Evolutionary conservation across 495 filamentous ascomycete species (phyloP), one percentile per base, ranked within the genome.

Genomic region (Bacidia gigantensis): DNA sequence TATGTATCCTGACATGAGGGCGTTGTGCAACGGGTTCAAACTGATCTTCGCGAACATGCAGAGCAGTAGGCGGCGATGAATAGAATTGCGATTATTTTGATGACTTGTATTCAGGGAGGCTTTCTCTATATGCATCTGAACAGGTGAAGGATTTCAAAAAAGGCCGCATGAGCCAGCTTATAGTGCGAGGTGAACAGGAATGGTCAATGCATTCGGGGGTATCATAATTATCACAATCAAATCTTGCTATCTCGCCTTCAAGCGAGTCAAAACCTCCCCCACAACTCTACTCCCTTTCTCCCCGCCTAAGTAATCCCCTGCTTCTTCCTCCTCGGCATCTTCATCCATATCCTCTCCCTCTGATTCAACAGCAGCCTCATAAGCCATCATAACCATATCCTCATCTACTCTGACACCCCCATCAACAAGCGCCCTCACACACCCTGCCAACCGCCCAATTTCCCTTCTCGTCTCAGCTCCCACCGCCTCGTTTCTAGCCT

Each of bases 1-100:
- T 59, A 76, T 79, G 25, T 98, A 97, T 62, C 90, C 92, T 3
- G 88, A 96, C 61, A 93, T 96, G 84, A 74, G 81, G 58, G 86
- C 88, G 20, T 72, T 98, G 47, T 94, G 87, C 71, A 98, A 98
- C 72, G 90, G 81, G 10, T 84, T 84, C 68, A 84, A 84, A 65
- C 41, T 81, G 64, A 65, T 83, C 43, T 81, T 80, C 59, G 68
- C 60, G 42, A 78, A 76, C 53, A 74, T 75, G 73, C 68, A 75
- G 58, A 64, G 59, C 32, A 63, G 65, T 10, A 65, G 61, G 53
- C 58, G 69, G 49, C 58, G 69, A 26, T 71, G 61, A 49, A 50
- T n/a, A 35, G 23, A 21, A 1, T 46, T 18, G n/a, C 2, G 11
- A 3, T 26, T 9, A 18, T 11, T 11, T 41, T 18, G 26, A n/a